Base-by-base conservation (phyloP, 1,139 yeast species). In the Meyerozyma smithsonii region DNA sequence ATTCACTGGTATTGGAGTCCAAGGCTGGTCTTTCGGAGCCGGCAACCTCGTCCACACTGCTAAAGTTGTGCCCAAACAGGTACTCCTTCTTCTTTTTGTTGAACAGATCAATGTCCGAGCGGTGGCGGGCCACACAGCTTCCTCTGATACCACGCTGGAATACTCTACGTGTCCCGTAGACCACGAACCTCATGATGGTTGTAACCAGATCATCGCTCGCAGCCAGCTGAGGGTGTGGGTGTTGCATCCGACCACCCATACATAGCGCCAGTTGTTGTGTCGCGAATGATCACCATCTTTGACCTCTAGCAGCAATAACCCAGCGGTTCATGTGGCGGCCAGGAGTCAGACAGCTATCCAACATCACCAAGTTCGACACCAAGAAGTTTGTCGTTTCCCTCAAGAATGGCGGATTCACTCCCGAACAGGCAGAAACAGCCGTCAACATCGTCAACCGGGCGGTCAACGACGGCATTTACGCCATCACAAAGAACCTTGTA, bases 391-490 rank as follows among this genome's bases (percentile, higher is more conserved):
- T 84, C 1, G 73, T 76, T 46, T 77, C 80, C 40, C 73, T 89
- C 32, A 81, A 81, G 50, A 80, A 82, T 42, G 94, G 95, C 8
- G 74, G 70, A 2, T 87, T 92, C 59, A 73, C 77, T 5, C 74
- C 76, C 38, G 71, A 79, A 42, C 97, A 92, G 59, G 82, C 96
- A 1, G 88, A 83, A 48, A 79, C 88, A 0, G 87, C 95, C 0
- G 85, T 90, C 5, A 74, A 72, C 34, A 81, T 90, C 2, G 81
- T 92, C 45, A 74, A 84, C 38, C 74, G 77, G 37, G 90, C 96
- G 1, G 75, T 92, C 35, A 83, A 84, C 52, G 95, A 88, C 48
- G 95, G 96, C 7, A 81, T 89, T 16, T 74, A 75, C 34, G 79
- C 85, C 40, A 80, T 89, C 21, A 81, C 92, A 16, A 73, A 80